Conservation (phyloP, 345 rosid genomes). For the Boechera divaricarpa region DNA sequence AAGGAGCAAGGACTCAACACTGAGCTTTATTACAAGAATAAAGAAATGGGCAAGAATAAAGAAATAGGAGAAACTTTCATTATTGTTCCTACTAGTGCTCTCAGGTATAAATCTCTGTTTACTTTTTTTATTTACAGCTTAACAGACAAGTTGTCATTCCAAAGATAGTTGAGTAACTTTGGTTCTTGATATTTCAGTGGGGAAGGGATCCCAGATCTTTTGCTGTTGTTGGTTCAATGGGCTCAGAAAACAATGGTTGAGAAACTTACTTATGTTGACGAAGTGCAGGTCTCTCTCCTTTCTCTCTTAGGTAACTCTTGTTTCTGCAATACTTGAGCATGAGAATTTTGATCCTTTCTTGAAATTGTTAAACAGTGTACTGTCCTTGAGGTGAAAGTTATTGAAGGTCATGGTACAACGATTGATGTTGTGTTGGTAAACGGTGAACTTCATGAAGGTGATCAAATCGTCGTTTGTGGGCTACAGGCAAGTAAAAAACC, state of each 20-base stretch:
- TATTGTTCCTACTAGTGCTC: constrained; percentile 95
- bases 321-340: constrained; percentile 15
- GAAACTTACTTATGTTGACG: constrained; percentile 78
- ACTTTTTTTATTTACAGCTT: background rate
- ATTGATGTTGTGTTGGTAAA: constrained; percentile 93
- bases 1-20: constrained; percentile 94
- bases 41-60: constrained; percentile 54
- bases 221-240: constrained; percentile 88
- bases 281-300: constrained; percentile 66
- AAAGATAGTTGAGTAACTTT: constrained; percentile 16
- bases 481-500: constrained; percentile 68
- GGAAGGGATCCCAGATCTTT: constrained; percentile 89
- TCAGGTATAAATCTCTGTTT: constrained; percentile 52
- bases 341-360: constrained; percentile 44
- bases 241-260: constrained; percentile 97
- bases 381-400: constrained; percentile 92
- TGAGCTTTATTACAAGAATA: constrained; percentile 85
- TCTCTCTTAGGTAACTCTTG: constrained; percentile 5
- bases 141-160: background rate
- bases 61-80: constrained; percentile 62
- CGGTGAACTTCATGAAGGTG: constrained; percentile 92
- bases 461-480: constrained; percentile 94
- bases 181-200: constrained; percentile 62
- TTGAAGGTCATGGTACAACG: constrained; percentile 95
- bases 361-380: constrained; percentile 69